Evolutionary conservation across 371 early-diverging fungal species (phyloP).

Genomic region (Mucor sp.): DNA sequence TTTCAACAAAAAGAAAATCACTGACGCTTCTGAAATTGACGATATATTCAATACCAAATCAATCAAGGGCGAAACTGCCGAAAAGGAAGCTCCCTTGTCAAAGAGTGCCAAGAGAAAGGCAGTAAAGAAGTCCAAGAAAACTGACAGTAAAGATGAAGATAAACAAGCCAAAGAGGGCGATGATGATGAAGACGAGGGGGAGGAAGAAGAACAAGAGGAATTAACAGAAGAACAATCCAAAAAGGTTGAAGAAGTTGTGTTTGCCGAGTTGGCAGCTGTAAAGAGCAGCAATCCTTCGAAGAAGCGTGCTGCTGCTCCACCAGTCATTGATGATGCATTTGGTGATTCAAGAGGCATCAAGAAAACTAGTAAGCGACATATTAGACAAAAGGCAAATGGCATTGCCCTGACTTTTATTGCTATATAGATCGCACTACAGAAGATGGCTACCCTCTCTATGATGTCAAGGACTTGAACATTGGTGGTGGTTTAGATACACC

Average conservation of each 20-base stretch:
- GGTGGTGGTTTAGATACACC: conserved; percentile 50
- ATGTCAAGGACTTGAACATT: conserved; percentile 50
- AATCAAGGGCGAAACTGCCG: conserved; percentile 8
- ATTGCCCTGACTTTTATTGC: not conserved
- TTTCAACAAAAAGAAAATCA: conserved; percentile 12
- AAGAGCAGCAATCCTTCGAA: conserved; percentile 29
- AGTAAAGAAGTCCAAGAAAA: conserved; percentile 14
- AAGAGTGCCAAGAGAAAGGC: conserved; percentile 22
- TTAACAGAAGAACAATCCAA: conserved; percentile 16
- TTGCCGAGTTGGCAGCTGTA: conserved; percentile 49
- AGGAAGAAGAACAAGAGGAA: conserved; percentile 22
- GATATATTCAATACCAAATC: conserved; percentile 46
- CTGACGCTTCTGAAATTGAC: conserved; percentile 44
- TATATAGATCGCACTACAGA: conserved; percentile 50
- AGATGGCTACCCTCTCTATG: conserved; percentile 55
- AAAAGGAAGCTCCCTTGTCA: conserved; percentile 12
- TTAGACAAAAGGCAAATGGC: not conserved
- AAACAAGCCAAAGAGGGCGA: conserved; percentile 10
- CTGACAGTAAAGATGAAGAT: not conserved
- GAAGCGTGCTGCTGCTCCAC: conserved; percentile 25
- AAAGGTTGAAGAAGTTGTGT: conserved; percentile 46
- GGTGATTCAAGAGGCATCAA: conserved; percentile 49
- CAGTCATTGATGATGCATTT: conserved; percentile 34
- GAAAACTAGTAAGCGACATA: conserved; percentile 39
- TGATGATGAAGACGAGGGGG: conserved; percentile 17